A percentile compares a stretch with the other conserved stretches of the same genome.
Conservation (phyloP, 2,329 filamentous ascomycete genomes). For the Tolypocladium album region DNA sequence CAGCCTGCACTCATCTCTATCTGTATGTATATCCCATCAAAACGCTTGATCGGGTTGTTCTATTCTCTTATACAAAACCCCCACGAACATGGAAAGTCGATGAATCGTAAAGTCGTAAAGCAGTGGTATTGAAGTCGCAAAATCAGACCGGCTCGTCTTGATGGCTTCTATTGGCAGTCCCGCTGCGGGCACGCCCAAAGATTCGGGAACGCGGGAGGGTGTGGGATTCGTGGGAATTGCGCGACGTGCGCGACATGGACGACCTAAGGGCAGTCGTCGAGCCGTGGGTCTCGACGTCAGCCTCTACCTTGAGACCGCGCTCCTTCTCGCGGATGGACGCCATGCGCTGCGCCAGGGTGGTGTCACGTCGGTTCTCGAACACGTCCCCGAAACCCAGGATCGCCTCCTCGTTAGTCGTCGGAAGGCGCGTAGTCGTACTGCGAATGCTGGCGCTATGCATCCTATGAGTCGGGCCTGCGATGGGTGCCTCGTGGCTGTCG, state of each 20-base stretch:
- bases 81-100: not conserved
- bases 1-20: not conserved
- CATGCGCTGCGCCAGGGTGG: constrained; percentile 21
- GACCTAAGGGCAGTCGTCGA: constrained; percentile 17
- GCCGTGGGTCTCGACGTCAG: constrained; percentile 12
- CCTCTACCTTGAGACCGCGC: constrained; percentile 14
- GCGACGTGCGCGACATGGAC: constrained; percentile 9
- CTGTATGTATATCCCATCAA: not conserved
- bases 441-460: constrained; percentile 7
- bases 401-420: constrained; percentile 18
- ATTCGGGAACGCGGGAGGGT: constrained; percentile 17
- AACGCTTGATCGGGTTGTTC: not conserved
- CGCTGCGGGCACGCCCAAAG: constrained; percentile 16
- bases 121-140: not conserved
- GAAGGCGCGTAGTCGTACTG: constrained; percentile 2
- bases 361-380: constrained; percentile 30
- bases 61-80: not conserved
- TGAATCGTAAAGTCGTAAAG: not conserved
- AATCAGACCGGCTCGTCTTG: constrained; percentile 17
- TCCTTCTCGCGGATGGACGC: constrained; percentile 27
- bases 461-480: constrained; percentile 2
- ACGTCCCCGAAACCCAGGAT: constrained; percentile 34
- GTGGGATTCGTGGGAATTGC: constrained; percentile 9
- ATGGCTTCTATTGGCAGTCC: constrained; percentile 12
- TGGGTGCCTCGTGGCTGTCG: constrained; percentile 6